Conservation (phyloP, 2,329 filamentous ascomycete genomes). For the Rhynchosporium graminicola region DNA sequence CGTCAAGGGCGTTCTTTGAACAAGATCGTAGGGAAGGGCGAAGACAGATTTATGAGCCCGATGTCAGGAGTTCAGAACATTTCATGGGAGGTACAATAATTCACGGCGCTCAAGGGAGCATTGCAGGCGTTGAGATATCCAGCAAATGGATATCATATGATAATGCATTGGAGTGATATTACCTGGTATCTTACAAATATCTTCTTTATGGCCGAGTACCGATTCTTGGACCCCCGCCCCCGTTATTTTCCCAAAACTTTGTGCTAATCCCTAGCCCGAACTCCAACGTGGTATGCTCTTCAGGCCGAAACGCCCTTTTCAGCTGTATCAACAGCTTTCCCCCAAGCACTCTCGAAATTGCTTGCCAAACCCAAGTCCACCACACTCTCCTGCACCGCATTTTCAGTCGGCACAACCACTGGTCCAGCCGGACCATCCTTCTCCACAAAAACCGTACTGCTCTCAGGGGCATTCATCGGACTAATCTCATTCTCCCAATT, state of each 20-base stretch:
- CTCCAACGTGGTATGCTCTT: slow-evolving; percentile 7
- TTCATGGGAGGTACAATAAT: slow-evolving; percentile 12
- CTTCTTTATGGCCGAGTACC: background rate
- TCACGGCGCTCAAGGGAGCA: slow-evolving; percentile 29
- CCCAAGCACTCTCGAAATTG: slow-evolving; percentile 70
- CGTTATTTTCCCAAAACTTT: slow-evolving; percentile 15
- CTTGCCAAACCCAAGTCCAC: slow-evolving; percentile 53
- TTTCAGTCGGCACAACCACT: slow-evolving; percentile 26
- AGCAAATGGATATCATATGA: slow-evolving; percentile 17
- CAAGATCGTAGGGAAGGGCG: background rate
- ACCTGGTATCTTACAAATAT: slow-evolving; percentile 31
- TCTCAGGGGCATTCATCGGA: slow-evolving; percentile 28
- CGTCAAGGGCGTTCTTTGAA: slow-evolving; percentile 60
- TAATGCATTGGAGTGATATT: slow-evolving; percentile 20
- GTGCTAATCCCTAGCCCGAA: slow-evolving; percentile 18
- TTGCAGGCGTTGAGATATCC: slow-evolving; percentile 28
- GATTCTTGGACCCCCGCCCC: background rate
- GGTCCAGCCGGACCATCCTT: slow-evolving; percentile 25
- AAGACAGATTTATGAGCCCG: background rate
- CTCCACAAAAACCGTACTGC: slow-evolving; percentile 5
- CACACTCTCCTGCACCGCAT: slow-evolving; percentile 49
- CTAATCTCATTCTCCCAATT: slow-evolving; percentile 73
- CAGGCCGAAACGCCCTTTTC: slow-evolving; percentile 22
- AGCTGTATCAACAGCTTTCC: slow-evolving; percentile 55
- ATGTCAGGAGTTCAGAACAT: background rate